Percentiles rank a stretch among this genome's conserved stretches.
Evolutionary conservation across 1,139 yeast species (phyloP).

Genomic region (Yamadazyma taylorii): DNA sequence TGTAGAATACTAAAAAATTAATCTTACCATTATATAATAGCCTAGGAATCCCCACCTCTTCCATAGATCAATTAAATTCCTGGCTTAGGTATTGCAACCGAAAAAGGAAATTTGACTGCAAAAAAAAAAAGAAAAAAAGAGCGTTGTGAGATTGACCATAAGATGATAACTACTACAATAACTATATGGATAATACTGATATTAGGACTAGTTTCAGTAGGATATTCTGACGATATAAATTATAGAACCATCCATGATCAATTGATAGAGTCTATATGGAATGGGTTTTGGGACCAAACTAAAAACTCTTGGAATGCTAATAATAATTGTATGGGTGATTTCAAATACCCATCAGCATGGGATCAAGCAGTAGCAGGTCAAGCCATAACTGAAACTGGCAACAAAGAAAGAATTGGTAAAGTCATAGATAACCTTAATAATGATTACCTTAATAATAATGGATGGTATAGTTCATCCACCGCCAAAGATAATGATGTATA

Average conservation of each 20-base stretch:
- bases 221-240: background rate
- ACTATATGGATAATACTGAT: no score
- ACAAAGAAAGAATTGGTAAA: slow-evolving; percentile 12
- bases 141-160: no score
- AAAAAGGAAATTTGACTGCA: slow-evolving; percentile 1
- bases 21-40: no score
- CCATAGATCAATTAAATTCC: no score
- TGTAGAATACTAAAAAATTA: no score
- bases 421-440: slow-evolving; percentile 14
- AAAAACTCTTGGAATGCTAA: slow-evolving; percentile 13
- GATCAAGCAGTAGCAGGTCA: slow-evolving; percentile 26
- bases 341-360: slow-evolving; percentile 23
- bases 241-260: background rate
- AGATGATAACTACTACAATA: no score
- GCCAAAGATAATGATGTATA: slow-evolving; percentile 30
- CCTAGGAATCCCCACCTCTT: no score
- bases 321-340: slow-evolving; percentile 14
- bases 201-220: background rate
- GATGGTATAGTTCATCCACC: slow-evolving; percentile 32
- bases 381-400: slow-evolving; percentile 16
- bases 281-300: slow-evolving; percentile 18
- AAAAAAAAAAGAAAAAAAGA: background rate
- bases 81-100: no score
- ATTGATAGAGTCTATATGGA: slow-evolving; percentile 11
- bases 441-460: slow-evolving; percentile 15